phyloP scores from a whole-genome alignment of 495 filamentous ascomycete species.

The Hypomontagnella submonticulosa region DNA sequence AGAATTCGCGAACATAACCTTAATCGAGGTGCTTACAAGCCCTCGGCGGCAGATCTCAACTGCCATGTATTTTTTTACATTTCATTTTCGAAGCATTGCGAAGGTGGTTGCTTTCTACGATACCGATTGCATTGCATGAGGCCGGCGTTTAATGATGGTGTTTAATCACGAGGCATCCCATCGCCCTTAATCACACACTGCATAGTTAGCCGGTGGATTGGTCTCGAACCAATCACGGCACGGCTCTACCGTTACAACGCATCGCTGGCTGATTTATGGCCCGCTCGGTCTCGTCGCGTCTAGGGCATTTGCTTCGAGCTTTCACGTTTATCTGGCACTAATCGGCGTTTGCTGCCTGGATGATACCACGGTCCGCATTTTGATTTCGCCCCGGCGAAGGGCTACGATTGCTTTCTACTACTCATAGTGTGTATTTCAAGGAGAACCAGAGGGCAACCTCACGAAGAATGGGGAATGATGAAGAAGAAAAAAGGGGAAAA shows the following conservation, averaged over 20 bases:
- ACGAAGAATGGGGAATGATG: conserved; percentile 38
- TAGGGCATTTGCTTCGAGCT: conserved; percentile 50
- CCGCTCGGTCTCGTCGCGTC: conserved; percentile 41
- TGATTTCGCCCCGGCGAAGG: conserved; percentile 45
- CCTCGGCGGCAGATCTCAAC: conserved; percentile 48
- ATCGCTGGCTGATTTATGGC: conserved; percentile 34
- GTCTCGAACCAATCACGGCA: conserved; percentile 44
- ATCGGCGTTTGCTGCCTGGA: conserved; percentile 51
- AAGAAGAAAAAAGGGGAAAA: conserved; percentile 42
- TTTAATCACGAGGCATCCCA: conserved; percentile 43
- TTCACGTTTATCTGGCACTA: conserved; percentile 45
- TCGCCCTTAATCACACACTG: conserved; percentile 42
- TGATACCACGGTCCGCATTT: conserved; percentile 54
- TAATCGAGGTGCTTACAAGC: conserved; percentile 41
- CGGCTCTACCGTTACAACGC: conserved; percentile 49
- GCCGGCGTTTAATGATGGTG: conserved; percentile 55
- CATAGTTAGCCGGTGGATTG: conserved; percentile 41
- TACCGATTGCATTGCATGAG: conserved; percentile 57
- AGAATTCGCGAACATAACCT: conserved; percentile 41
- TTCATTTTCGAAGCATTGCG: conserved; percentile 50
- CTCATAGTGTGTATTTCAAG: conserved; percentile 50
- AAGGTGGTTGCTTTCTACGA: conserved; percentile 53
- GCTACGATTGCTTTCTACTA: conserved; percentile 44
- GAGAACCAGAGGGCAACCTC: conserved; percentile 51
- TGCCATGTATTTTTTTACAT: conserved; percentile 58